phyloP scores from a whole-genome alignment of 257 asterid species.

The Lycium ferocissimum region DNA sequence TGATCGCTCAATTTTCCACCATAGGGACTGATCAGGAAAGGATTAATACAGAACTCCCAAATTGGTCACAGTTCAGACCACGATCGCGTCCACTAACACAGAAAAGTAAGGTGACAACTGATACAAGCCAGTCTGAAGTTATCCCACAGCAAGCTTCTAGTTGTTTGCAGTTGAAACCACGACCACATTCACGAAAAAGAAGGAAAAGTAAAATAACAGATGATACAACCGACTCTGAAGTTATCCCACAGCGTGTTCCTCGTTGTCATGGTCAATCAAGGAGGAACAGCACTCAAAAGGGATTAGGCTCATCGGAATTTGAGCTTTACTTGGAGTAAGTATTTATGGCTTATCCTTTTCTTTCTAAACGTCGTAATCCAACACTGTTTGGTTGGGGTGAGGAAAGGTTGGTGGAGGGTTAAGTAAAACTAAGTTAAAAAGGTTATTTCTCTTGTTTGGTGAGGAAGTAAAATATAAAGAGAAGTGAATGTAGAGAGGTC shows the following conservation, averaged over 20 bases:
- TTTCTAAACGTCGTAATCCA: not conserved
- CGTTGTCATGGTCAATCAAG: conserved; percentile 55
- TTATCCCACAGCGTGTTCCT: conserved; percentile 36
- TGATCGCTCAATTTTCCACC: conserved; percentile 14
- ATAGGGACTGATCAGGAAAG: not conserved
- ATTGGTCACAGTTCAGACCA: conserved; percentile 23
- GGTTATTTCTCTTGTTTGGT: not conserved
- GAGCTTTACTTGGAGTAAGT: conserved; percentile 55
- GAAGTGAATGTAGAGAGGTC: conserved; percentile 20
- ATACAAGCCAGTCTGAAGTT: conserved; percentile 19
- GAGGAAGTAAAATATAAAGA: not conserved
- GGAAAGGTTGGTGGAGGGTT: not conserved
- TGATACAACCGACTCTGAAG: conserved; percentile 37
- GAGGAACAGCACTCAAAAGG: conserved; percentile 41
- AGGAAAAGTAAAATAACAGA: not conserved
- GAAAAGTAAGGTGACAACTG: conserved; percentile 22
- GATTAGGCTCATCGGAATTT: conserved; percentile 57
- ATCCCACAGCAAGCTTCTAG: not conserved
- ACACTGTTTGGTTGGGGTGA: conserved; percentile 11
- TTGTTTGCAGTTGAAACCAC: not conserved
- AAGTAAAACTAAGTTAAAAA: not conserved
- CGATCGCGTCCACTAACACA: not conserved
- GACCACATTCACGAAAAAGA: not conserved
- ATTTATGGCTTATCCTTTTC: not conserved
- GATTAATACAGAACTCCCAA: not conserved